phyloP scores from a whole-genome alignment of 75 land plant species.

The Gnetum montanum region DNA sequence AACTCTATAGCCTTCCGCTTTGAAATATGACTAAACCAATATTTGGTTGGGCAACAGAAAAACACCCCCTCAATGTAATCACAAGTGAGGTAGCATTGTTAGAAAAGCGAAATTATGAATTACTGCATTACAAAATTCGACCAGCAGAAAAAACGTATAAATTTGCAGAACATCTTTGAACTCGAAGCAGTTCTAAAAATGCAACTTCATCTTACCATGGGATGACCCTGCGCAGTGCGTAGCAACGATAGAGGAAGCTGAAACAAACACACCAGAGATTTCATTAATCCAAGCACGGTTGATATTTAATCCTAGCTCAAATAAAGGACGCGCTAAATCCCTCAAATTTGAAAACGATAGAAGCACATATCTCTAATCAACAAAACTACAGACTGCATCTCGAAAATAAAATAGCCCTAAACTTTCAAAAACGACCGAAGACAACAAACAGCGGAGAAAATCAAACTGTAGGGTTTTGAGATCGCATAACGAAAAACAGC shows the following conservation, averaged over 20 bases:
- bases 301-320: no score
- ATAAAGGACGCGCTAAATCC: no score
- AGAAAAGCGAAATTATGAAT: no score
- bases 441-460: no score
- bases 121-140: not conserved
- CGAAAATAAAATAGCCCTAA: no score
- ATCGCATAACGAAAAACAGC: no score
- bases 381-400: not conserved
- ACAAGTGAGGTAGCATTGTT: no score
- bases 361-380: not conserved
- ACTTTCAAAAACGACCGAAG: no score
- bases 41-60: not conserved
- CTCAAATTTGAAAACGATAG: not conserved
- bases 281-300: not conserved
- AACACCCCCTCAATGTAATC: not conserved
- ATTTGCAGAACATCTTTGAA: no score
- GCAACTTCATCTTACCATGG: slow-evolving; percentile 57
- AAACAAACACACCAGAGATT: slow-evolving; percentile 3
- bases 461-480: no score
- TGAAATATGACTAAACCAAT: not conserved
- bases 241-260: slow-evolving; percentile 92
- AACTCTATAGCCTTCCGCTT: no score
- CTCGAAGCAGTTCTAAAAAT: not conserved
- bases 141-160: not conserved
- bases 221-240: slow-evolving; percentile 96